A percentile compares a stretch with the other conserved stretches of the same genome.
phyloP scores from a whole-genome alignment of 2,329 filamentous ascomycete species.

The Phaeosphaeriaceae sp. region DNA sequence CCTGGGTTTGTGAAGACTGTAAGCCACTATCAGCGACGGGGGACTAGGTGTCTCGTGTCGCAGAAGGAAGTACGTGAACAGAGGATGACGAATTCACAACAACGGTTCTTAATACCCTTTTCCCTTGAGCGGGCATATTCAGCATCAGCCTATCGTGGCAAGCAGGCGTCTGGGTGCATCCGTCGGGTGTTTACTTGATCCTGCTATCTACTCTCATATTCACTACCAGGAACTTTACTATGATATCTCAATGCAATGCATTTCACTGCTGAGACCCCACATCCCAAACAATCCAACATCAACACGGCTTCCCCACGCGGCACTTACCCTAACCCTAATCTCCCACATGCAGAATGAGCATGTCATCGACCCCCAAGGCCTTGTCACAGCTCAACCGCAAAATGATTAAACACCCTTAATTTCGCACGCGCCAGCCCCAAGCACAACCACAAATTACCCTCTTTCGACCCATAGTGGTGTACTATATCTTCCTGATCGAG shows the following conservation, averaged over 20 bases:
- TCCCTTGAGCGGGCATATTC: background rate
- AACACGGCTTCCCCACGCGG: background rate
- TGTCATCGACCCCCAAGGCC: no score
- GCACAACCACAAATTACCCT: background rate
- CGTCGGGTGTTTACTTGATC: background rate
- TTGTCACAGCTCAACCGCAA: no score
- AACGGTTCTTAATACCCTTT: background rate
- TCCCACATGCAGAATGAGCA: no score
- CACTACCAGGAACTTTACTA: no score
- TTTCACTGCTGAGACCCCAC: no score
- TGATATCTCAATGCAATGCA: background rate
- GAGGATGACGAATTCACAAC: background rate
- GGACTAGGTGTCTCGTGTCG: background rate
- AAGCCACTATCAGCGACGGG: background rate
- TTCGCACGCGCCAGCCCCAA: background rate
- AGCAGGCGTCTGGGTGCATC: background rate
- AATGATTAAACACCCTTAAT: background rate
- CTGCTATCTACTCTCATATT: background rate
- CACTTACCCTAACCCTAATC: background rate
- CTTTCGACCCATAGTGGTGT: background rate
- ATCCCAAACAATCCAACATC: no score
- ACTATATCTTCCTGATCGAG: background rate
- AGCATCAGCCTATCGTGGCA: background rate
- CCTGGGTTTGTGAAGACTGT: conserved; percentile 22
- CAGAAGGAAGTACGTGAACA: background rate